These are phyloP conservation scores for Fusarium oxysporum DNA, from an alignment of 2,329 filamentous ascomycete genomes.

Conservation along the genomic window DNA sequence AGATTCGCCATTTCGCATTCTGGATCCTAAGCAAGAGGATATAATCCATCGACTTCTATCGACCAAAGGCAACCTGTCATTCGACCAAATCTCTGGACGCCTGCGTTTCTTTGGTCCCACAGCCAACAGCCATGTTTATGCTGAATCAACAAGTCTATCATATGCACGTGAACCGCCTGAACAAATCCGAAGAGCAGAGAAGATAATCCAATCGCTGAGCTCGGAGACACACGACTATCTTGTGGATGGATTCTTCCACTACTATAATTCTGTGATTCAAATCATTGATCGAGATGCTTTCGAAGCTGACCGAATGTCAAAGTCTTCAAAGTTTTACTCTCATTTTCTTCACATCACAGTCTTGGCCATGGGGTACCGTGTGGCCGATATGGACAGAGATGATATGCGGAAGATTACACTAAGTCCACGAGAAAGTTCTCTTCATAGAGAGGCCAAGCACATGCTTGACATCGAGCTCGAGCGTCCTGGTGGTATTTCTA, in stretches of 20 bases:
- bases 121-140: constrained; percentile 64
- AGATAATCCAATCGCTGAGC: constrained; percentile 59
- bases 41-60: constrained; percentile 62
- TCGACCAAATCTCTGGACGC: constrained; percentile 63
- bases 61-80: constrained; percentile 61
- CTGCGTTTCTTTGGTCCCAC: constrained; percentile 65
- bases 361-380: constrained; percentile 64
- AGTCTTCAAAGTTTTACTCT: constrained; percentile 62
- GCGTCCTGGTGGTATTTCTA: constrained; percentile 62
- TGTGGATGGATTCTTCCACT: constrained; percentile 63
- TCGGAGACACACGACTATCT: constrained; percentile 63
- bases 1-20: constrained; percentile 51
- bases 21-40: constrained; percentile 57
- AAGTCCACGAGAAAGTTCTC: constrained; percentile 61
- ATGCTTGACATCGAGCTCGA: constrained; percentile 66
- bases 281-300: constrained; percentile 63
- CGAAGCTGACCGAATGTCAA: constrained; percentile 58
- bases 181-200: constrained; percentile 59
- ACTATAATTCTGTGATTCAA: constrained; percentile 62
- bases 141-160: constrained; percentile 51
- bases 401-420: constrained; percentile 62
- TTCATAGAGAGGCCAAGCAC: constrained; percentile 65
- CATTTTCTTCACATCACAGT: constrained; percentile 64
- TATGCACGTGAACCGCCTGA: constrained; percentile 56
- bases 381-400: constrained; percentile 60